These are phyloP conservation scores for Codiaeum variegatum DNA, from an alignment of 441 rosid genomes.

Conservation along the genomic window DNA sequence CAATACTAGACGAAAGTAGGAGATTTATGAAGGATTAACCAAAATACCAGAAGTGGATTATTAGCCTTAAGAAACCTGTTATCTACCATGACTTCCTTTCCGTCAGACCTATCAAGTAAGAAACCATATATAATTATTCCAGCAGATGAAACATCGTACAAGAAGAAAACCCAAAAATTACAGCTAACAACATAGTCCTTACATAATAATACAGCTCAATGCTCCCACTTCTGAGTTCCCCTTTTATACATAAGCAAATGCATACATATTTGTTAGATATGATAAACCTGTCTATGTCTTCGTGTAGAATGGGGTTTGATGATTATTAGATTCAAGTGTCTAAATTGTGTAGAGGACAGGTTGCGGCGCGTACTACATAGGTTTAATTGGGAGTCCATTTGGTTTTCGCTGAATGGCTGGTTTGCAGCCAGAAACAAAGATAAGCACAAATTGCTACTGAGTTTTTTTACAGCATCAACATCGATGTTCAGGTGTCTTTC, in stretches of 20 bases:
- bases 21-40: slow-evolving; percentile 9
- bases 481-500: neutral
- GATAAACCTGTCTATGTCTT: neutral
- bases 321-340: neutral
- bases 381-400: neutral
- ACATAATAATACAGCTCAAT: neutral
- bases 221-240: neutral
- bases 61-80: slow-evolving; percentile 81
- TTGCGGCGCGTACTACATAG: neutral
- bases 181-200: neutral
- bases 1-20: neutral
- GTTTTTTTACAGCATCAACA: neutral
- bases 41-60: slow-evolving; percentile 74
- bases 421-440: neutral
- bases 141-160: neutral
- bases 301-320: neutral
- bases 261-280: neutral
- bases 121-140: neutral
- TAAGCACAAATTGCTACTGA: neutral
- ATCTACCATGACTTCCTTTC: slow-evolving; percentile 78
- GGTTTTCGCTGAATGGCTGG: neutral
- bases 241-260: neutral
- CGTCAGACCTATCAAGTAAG: slow-evolving; percentile 63
- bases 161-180: neutral
- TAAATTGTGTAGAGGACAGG: neutral